A percentile compares a stretch with the other conserved stretches of the same genome.
phyloP scores from a whole-genome alignment of 176 grass and related monocot species.

The Tillandsia leiboldiana region DNA sequence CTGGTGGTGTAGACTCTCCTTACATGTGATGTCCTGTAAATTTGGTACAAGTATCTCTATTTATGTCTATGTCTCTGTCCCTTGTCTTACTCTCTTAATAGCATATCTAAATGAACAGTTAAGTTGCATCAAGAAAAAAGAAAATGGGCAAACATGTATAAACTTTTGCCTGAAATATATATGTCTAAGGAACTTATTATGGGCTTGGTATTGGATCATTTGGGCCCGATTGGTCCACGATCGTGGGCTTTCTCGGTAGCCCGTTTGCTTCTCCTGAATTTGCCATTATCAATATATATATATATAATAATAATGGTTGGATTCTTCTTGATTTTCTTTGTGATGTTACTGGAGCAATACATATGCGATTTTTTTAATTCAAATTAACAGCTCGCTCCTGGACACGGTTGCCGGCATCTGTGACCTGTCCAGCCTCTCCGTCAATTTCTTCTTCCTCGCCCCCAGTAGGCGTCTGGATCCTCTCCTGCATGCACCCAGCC shows the following conservation, averaged over 20 bases:
- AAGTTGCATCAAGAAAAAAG: too few species aligned
- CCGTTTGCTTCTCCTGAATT: conserved; percentile 37
- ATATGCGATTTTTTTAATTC: conserved; percentile 36
- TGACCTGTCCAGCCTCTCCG: conserved; percentile 30
- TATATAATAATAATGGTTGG: conserved; percentile 21
- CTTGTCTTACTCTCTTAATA: too few species aligned
- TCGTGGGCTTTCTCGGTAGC: conserved; percentile 14
- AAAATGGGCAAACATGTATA: too few species aligned
- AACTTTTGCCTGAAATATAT: too few species aligned
- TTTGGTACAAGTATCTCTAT: conserved; percentile 42
- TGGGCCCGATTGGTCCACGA: conserved; percentile 12
- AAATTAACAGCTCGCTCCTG: conserved; percentile 52
- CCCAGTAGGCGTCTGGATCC: conserved; percentile 47
- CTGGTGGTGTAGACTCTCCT: conserved; percentile 29
- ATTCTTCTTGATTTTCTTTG: conserved; percentile 42
- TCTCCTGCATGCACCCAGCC: conserved; percentile 23
- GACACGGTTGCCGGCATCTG: conserved; percentile 42
- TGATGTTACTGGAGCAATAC: conserved; percentile 57
- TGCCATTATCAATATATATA: conserved; percentile 40
- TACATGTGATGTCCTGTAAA: conserved; percentile 41
- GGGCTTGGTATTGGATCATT: conserved; percentile 17
- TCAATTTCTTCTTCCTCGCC: conserved; percentile 61
- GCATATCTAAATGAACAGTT: too few species aligned
- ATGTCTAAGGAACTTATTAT: background rate
- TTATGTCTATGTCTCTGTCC: conserved; percentile 11